Conservation (phyloP, 2,329 filamentous ascomycete genomes). For the Colletotrichum lupini region DNA sequence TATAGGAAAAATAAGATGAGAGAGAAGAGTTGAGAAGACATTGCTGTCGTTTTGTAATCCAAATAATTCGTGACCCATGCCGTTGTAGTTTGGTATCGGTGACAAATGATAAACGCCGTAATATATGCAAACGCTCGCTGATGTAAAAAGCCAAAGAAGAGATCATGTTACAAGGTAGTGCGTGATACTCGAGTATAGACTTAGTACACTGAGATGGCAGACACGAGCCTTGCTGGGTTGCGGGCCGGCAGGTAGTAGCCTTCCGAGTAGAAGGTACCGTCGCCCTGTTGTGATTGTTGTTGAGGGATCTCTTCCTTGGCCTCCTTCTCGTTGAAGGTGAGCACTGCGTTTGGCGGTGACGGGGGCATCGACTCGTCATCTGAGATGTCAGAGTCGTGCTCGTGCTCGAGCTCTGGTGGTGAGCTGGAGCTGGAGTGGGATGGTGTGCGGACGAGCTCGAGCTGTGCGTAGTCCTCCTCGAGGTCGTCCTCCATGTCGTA, state of each 20-base stretch:
- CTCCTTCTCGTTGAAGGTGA: conserved; percentile 72
- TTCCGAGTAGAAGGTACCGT: conserved; percentile 58
- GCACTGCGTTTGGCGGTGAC: conserved; percentile 68
- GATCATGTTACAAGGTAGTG: conserved; percentile 19
- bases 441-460: conserved; percentile 75
- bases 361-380: conserved; percentile 81
- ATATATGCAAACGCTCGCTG: conserved; percentile 39
- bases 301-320: conserved; percentile 50
- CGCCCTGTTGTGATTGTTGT: conserved; percentile 51
- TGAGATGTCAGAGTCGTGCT: conserved; percentile 74
- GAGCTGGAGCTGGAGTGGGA: conserved; percentile 68
- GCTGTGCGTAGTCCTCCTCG: conserved; percentile 73
- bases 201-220: conserved; percentile 69
- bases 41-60: conserved; percentile 30
- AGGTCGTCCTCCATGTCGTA: conserved; percentile 65
- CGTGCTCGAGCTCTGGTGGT: conserved; percentile 77
- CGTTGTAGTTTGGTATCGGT: conserved; percentile 39
- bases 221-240: conserved; percentile 62
- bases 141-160: conserved; percentile 25
- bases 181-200: conserved; percentile 7
- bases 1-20: conserved; percentile 1
- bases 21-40: conserved; percentile 31
- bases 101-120: conserved; percentile 41
- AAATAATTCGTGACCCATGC: conserved; percentile 32
- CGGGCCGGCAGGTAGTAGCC: conserved; percentile 65